Base-by-base conservation (phyloP, 2,329 filamentous ascomycete species). In the Ciborinia camelliae region DNA sequence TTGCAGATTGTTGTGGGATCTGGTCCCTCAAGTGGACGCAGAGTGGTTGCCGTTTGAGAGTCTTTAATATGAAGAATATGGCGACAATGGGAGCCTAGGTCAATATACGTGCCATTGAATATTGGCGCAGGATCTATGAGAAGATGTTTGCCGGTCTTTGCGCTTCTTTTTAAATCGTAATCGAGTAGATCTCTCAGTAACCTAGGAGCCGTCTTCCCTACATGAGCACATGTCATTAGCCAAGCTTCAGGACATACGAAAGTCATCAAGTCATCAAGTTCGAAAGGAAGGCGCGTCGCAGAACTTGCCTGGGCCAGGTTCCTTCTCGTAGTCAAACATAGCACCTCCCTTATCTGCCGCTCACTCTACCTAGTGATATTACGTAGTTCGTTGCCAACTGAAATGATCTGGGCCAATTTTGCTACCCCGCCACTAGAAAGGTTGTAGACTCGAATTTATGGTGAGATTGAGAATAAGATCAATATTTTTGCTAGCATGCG, bases 11-110 rank as follows among this genome's bases (percentile, higher is more conserved):
- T 80, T 8, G 74, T 66, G 39, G 69, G 68, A 65, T 76, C 74
- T 43, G 77, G 74, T 39, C 75, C 71, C 37, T 76, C 73, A 64
- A 81, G 80, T 14, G 76, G 74, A 23, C 64, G 71, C 53, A 76
- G 76, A 65, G 81, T n/a, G n/a, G n/a, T 72, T 39, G 77, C 74
- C 62, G 82, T 85, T 74, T 88, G 85, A 53, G 79, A 77, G 26
- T 76, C 67, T 72, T 90, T 89, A 53, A 78, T 78, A 52, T 81
- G 78, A 72, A 89, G 86, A 35, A 78, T 76, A 76, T 91, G 88
- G 62, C 78, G 79, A 74, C 87, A 90, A 67, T 81, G 82, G 41
- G 60, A 55, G 71, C 75, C 74, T 23, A 68, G 65, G 39, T 68
- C 66, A 8, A 65, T 53, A 45, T 66, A 65, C 28, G 65, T 66